Conservation (phyloP, 257 asterid genomes). For the Catharanthus roseus region DNA sequence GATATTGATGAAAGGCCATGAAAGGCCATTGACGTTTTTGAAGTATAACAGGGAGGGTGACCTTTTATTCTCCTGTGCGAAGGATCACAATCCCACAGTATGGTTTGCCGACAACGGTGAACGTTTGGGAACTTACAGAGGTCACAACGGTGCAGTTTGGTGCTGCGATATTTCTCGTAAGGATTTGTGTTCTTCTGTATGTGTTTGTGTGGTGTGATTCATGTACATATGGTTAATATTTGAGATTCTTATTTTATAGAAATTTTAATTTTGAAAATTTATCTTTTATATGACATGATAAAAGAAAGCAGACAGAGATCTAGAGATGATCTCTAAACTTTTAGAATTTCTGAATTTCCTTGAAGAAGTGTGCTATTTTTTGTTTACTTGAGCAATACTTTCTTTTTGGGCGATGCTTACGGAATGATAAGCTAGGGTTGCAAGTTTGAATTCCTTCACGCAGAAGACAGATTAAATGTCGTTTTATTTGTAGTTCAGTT, state of each 20-base stretch:
- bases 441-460: background rate
- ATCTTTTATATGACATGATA: too few relatives aligned
- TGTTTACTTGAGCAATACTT: too few relatives aligned
- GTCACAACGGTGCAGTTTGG: conserved; percentile 98
- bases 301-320: too few relatives aligned
- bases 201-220: too few relatives aligned
- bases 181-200: too few relatives aligned
- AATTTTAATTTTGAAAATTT: too few relatives aligned
- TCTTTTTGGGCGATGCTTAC: too few relatives aligned
- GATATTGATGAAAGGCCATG: conserved; percentile 90
- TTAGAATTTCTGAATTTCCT: too few relatives aligned
- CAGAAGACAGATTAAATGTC: background rate
- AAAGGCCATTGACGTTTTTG: conserved; percentile 86
- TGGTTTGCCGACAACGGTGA: conserved; percentile 96
- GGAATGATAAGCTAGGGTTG: background rate
- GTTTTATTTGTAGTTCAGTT: background rate
- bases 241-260: too few relatives aligned
- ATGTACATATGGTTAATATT: too few relatives aligned
- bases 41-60: conserved; percentile 87
- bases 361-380: too few relatives aligned
- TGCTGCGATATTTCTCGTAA: conserved; percentile 86
- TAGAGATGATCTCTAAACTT: too few relatives aligned
- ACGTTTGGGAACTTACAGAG: conserved; percentile 89
- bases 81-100: conserved; percentile 82
- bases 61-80: conserved; percentile 84